Evolutionary conservation across 768 basidiomycete species (phyloP).

Genomic region (Collybia mongolica): DNA sequence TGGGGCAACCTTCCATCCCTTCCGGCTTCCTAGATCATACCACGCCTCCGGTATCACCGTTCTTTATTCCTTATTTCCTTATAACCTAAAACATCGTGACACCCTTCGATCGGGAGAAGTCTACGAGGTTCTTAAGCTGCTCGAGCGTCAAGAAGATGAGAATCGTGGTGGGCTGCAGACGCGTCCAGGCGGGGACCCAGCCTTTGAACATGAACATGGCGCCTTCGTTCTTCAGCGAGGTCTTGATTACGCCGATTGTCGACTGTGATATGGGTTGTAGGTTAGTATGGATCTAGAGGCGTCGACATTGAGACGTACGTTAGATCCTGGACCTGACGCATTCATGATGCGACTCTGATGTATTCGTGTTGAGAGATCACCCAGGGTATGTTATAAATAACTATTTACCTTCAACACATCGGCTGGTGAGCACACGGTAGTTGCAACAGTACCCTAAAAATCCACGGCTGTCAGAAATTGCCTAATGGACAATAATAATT

Average conservation of each 20-base stretch:
- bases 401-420: constrained; percentile 73
- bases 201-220: constrained; percentile 93
- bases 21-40: background rate
- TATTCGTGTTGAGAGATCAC: background rate
- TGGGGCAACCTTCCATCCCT: background rate
- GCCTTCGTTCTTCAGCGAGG: constrained; percentile 72
- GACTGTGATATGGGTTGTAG: constrained; percentile 40
- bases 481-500: background rate
- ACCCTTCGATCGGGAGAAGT: constrained; percentile 51
- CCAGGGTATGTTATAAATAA: background rate
- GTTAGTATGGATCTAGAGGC: background rate
- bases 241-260: constrained; percentile 65
- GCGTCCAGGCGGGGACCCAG: constrained; percentile 85
- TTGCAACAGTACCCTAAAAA: constrained; percentile 78
- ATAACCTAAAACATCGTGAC: constrained; percentile 21
- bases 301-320: constrained; percentile 38
- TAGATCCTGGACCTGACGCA: constrained; percentile 78
- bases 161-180: constrained; percentile 86
- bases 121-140: constrained; percentile 73
- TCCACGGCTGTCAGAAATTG: background rate
- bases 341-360: constrained; percentile 82
- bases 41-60: background rate
- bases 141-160: constrained; percentile 85
- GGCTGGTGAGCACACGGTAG: constrained; percentile 86
- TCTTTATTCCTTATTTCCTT: background rate